Conservation (phyloP, 192 early-diverging fungal genomes). For the Backusella morwellensis region DNA sequence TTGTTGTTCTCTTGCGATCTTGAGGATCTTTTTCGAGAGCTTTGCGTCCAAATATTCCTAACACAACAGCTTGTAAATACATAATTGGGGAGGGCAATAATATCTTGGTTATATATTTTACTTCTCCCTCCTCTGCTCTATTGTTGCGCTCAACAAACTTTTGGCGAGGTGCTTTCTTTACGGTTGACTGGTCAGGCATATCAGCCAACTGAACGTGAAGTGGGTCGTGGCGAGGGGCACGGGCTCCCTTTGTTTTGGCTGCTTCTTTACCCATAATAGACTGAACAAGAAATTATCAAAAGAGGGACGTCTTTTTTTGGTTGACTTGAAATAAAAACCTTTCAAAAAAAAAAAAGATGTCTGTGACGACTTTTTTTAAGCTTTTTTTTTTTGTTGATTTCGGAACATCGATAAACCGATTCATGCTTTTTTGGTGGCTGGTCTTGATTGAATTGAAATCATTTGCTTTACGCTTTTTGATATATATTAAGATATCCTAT, state of each 20-base stretch:
- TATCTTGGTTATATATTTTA: background rate
- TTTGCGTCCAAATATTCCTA: slow-evolving; percentile 84
- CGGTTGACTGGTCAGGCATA: slow-evolving; percentile 49
- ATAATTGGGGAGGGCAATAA: background rate
- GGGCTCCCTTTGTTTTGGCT: slow-evolving; percentile 27
- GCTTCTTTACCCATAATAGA: slow-evolving; percentile 53
- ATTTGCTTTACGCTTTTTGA: too few relatives aligned
- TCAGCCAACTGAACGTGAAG: slow-evolving; percentile 78
- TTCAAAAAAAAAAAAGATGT: background rate
- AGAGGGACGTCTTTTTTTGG: background rate
- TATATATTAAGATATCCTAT: too few relatives aligned
- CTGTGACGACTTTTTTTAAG: too few relatives aligned
- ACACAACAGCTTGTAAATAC: background rate
- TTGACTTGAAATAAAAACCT: background rate
- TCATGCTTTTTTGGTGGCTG: too few relatives aligned
- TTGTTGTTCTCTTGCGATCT: slow-evolving; percentile 90
- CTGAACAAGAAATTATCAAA: background rate
- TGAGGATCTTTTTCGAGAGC: slow-evolving; percentile 85
- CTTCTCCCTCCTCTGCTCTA: slow-evolving; percentile 50
- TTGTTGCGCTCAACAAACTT: slow-evolving; percentile 62
- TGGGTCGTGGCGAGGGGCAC: slow-evolving; percentile 75
- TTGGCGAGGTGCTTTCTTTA: slow-evolving; percentile 48
- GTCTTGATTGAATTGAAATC: too few relatives aligned
- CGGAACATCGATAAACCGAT: too few relatives aligned
- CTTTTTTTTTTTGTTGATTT: too few relatives aligned